Evolutionary conservation across 352 stramenopile species (phyloP).

Genomic region (Pythium guiyangense): DNA sequence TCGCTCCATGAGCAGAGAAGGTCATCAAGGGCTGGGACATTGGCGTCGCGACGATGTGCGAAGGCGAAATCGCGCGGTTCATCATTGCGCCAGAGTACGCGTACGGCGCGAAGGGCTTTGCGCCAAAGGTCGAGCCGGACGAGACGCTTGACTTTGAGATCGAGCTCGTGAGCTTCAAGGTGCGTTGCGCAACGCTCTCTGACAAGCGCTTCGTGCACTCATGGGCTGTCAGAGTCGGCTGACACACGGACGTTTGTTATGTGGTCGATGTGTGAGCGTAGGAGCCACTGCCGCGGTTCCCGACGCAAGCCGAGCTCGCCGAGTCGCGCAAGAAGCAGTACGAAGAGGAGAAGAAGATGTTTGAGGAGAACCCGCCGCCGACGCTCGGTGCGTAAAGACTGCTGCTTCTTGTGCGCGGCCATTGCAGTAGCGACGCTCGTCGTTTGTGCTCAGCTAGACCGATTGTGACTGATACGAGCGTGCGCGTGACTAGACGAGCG

Average conservation of each 20-base stretch:
- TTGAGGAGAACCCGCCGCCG: slow-evolving; percentile 78
- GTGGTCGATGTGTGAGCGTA: slow-evolving; percentile 12
- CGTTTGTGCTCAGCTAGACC: too few relatives aligned
- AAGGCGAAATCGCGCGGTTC: slow-evolving; percentile 75
- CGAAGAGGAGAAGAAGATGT: slow-evolving; percentile 81
- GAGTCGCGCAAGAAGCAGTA: slow-evolving; percentile 78
- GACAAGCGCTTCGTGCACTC: background rate
- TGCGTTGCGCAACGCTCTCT: slow-evolving; percentile 6
- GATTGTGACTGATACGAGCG: too few relatives aligned
- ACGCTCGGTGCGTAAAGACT: slow-evolving; percentile 47
- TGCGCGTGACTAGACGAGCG: slow-evolving; percentile 49
- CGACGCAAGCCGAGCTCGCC: slow-evolving; percentile 74
- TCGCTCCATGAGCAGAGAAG: slow-evolving; percentile 41
- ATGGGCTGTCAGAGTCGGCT: background rate
- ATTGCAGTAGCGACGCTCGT: too few relatives aligned
- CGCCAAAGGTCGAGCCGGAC: slow-evolving; percentile 79
- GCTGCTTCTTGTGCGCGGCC: background rate
- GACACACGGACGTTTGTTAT: background rate
- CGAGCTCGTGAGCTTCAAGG: slow-evolving; percentile 73
- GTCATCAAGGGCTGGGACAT: slow-evolving; percentile 87
- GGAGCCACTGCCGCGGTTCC: slow-evolving; percentile 79
- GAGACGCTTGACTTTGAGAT: slow-evolving; percentile 88
- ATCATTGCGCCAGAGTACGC: slow-evolving; percentile 81
- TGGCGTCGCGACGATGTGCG: slow-evolving; percentile 72
- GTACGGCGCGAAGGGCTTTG: slow-evolving; percentile 74